Evolutionary conservation across 1,284 basidiomycete species (phyloP), one percentile per base, ranked within the genome.

Genomic region (Leccinum subfulvum): DNA sequence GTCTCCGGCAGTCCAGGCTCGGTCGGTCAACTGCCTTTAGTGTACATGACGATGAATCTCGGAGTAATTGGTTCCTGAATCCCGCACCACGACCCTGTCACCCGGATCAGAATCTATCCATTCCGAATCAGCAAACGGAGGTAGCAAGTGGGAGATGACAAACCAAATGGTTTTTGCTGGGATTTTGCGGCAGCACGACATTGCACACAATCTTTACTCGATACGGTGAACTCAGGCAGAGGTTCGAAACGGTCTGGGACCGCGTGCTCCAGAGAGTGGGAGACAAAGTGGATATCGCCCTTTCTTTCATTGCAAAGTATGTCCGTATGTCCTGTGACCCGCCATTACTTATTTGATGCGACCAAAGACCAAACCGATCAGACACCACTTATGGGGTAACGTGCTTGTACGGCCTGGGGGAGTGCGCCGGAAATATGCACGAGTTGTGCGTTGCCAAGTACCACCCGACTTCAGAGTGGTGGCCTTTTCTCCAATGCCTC

Each of bases 401-500:
- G 26, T 95, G 94, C 77, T 83, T 82, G 80, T 93, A 96, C 73
- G 93, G 93, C 21, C 77, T 79, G 16, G 76, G 82, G 55, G 94
- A 95, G 77, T 95, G 92, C 69, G 87, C 86, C n/a, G 94, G 92
- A 58, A 93, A 95, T 77, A 84, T 93, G 16, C 90, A 95, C 66
- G 87, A 95, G 72, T 81, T 96, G 26, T 96, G 94, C 72, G 86
- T 87, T 13, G 78, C 80, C 63, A 85, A 85, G 72, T 81, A 90
- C 68, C 79, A 84, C 21, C 74, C 76, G 23, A 71, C 75, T 33
- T 66, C 75, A n/a, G 76, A 77, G 30, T 89, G 91, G 89, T 91
- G 92, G 90, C 76, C 83, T 65, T 89, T 89, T 73, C 76, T 88
- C 64, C 84, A 84, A 65, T 95, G 92, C 76, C 85, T 90, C 74